Conservation (phyloP, 768 basidiomycete species). For the Dioszegia hungarica region DNA sequence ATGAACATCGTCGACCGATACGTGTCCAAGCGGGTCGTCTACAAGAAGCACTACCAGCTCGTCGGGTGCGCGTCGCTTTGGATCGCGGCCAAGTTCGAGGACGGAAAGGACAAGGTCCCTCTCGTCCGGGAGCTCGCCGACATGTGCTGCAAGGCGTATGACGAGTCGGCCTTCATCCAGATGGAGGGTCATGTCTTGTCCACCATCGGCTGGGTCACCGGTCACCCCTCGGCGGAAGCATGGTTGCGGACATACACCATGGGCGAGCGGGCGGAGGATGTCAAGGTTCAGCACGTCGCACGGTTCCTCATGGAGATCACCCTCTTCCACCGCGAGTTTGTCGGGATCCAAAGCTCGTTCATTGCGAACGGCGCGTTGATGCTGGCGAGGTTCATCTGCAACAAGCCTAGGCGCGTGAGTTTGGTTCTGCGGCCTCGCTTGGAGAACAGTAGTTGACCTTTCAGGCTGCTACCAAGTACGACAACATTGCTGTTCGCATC, state of each 20-base stretch:
- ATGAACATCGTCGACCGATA: conserved; percentile 99
- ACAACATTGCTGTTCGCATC: conserved; percentile 58
- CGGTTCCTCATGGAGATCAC: conserved; percentile 99
- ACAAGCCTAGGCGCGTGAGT: conserved; percentile 66
- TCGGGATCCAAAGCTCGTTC: conserved; percentile 75
- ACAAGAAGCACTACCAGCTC: conserved; percentile 98
- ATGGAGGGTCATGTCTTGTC: conserved; percentile 97
- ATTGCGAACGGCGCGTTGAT: conserved; percentile 86
- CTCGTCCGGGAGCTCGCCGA: conserved; percentile 89
- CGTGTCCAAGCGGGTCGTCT: conserved; percentile 95
- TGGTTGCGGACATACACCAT: conserved; percentile 69
- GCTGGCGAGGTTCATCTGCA: conserved; percentile 81
- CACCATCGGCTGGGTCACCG: conserved; percentile 93
- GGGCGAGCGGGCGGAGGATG: conserved; percentile 62
- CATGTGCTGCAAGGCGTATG: conserved; percentile 94
- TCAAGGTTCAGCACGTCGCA: conserved; percentile 88
- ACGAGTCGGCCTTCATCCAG: conserved; percentile 95
- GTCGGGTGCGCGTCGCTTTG: conserved; percentile 97
- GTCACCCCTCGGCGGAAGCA: conserved; percentile 95
- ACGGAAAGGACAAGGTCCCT: conserved; percentile 96
- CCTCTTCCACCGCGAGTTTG: conserved; percentile 92
- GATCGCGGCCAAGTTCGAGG: conserved; percentile 99
- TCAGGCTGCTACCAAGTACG: conserved; percentile 10
- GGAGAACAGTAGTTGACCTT: neutral
- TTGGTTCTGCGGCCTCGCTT: no score